Percentiles rank a stretch among this genome's conserved stretches.
These are phyloP conservation scores for Cytospora piceae DNA, from an alignment of 2,329 filamentous ascomycete species.

Conservation along the genomic window DNA sequence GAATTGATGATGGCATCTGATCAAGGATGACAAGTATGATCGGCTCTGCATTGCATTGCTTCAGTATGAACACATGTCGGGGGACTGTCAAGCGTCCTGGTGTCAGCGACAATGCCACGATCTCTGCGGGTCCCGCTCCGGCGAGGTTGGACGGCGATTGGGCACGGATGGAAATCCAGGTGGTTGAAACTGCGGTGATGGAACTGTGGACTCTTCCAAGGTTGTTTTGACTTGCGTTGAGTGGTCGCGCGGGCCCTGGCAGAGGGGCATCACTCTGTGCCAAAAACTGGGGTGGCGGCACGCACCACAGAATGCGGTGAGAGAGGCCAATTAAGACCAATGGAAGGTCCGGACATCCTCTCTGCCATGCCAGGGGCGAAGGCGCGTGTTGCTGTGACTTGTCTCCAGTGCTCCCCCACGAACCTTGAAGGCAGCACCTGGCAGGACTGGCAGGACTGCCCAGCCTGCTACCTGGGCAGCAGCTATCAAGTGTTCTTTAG, in stretches of 20 bases:
- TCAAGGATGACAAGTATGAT: not conserved
- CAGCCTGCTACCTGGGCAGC: not conserved
- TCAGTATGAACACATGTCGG: not conserved
- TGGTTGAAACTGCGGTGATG: constrained; percentile 30
- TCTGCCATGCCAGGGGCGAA: constrained; percentile 18
- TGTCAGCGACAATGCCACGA: constrained; percentile 11
- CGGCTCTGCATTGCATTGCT: constrained; percentile 1
- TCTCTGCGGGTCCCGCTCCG: constrained; percentile 20
- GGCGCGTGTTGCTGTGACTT: constrained; percentile 10
- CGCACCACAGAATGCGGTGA: constrained; percentile 27
- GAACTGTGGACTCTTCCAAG: not conserved
- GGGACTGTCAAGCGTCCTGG: not conserved
- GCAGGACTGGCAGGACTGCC: too few species aligned
- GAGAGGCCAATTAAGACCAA: constrained; percentile 29
- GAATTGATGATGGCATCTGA: not conserved
- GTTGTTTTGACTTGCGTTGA: constrained; percentile 25
- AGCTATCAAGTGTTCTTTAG: not conserved
- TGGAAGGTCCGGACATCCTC: constrained; percentile 14
- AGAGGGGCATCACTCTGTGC: constrained; percentile 1
- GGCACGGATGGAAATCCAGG: constrained; percentile 27
- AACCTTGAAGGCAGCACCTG: not conserved
- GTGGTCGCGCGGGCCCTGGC: constrained; percentile 25
- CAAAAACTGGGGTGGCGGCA: constrained; percentile 16
- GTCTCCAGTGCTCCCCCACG: not conserved
- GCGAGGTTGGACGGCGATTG: constrained; percentile 20